Conservation (phyloP, 768 basidiomycete genomes). For the Tricholoma sp. region DNA sequence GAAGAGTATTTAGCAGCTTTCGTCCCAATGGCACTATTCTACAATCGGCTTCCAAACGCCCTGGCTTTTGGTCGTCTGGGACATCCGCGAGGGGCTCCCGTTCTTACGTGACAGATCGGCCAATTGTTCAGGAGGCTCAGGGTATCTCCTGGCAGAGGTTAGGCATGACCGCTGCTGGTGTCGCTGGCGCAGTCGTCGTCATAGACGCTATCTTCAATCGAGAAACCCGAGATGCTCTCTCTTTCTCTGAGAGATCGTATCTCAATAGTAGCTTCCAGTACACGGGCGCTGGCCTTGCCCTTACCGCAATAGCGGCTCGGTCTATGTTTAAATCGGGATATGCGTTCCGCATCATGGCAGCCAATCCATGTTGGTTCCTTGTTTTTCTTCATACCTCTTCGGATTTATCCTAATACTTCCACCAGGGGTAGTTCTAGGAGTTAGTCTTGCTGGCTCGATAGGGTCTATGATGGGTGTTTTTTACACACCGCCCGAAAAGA, state of each 20-base stretch:
- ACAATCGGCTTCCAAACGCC: constrained; percentile 18
- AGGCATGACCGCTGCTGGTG: constrained; percentile 55
- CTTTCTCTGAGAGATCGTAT: constrained; percentile 57
- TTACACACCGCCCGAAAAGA: constrained; percentile 74
- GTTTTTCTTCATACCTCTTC: background rate
- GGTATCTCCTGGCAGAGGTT: constrained; percentile 30
- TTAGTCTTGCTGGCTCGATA: constrained; percentile 73
- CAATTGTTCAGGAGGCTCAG: constrained; percentile 24
- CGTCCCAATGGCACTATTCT: constrained; percentile 23
- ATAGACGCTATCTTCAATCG: constrained; percentile 68
- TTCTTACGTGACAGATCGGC: constrained; percentile 43
- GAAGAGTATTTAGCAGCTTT: constrained; percentile 20
- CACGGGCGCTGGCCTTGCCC: constrained; percentile 70
- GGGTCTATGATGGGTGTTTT: constrained; percentile 82
- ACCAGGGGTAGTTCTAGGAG: constrained; percentile 75
- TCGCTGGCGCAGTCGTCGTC: constrained; percentile 64
- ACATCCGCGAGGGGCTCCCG: constrained; percentile 31
- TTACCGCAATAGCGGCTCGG: constrained; percentile 80
- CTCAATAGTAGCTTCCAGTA: constrained; percentile 80
- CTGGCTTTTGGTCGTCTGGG: constrained; percentile 16
- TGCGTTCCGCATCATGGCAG: constrained; percentile 71
- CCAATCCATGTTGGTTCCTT: constrained; percentile 68
- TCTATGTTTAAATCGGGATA: constrained; percentile 65
- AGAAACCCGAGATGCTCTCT: constrained; percentile 69
- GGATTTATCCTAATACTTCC: background rate